Base-by-base conservation (phyloP, 371 early-diverging fungal genomes). In the Mucor lusitanicus region DNA sequence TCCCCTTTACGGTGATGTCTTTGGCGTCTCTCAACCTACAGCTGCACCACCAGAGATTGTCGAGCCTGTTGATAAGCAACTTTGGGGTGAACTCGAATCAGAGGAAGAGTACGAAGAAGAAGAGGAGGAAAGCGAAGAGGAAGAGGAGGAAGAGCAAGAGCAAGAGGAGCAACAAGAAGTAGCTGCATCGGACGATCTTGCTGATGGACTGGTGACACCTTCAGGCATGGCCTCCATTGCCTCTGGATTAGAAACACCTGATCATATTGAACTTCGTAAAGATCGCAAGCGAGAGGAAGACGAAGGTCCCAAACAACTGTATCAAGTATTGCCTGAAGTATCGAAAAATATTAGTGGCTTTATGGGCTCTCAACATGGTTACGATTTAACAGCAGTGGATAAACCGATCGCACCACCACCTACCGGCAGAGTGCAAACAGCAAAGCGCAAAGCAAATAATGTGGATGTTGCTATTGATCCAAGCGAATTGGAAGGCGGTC, bases 1-100 rank as follows among this genome's bases (percentile, higher is more conserved):
- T 40, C 97, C 98, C 8, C 81, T 99, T 12, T 99, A 96, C 70
- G 99, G 99, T 40, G 96, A 99, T 75, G 98, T 99, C 13, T 98
- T 96, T 84, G 95, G 95, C 37, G 70, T 74, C 0, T 48, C 74
- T 27, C 69, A 86, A 15, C 85, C 88, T 35, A 70, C 73, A 19
- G 74, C 70, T 7, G 75, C 69, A n/a, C 80, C 78, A 8, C 76
- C 80, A 46, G 78, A 83, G 57, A 85, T 83, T 46, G 77, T 90
- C 27, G 90, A 88, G 27, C 92, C 92, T 37, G 81, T 95, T 57
- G 90, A 93, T 63, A 76, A 88, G 64, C 82, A 83, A 37, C 63
- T 87, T 12, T 95, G 95, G 92, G 97, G 96, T 40, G 96, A 97
- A 62, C 75, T 94, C 30, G 94, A 94, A 67, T 74, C 82, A 17